These are phyloP conservation scores for Penicillium glabrum DNA, from an alignment of 2,329 filamentous ascomycete species.

Conservation along the genomic window DNA sequence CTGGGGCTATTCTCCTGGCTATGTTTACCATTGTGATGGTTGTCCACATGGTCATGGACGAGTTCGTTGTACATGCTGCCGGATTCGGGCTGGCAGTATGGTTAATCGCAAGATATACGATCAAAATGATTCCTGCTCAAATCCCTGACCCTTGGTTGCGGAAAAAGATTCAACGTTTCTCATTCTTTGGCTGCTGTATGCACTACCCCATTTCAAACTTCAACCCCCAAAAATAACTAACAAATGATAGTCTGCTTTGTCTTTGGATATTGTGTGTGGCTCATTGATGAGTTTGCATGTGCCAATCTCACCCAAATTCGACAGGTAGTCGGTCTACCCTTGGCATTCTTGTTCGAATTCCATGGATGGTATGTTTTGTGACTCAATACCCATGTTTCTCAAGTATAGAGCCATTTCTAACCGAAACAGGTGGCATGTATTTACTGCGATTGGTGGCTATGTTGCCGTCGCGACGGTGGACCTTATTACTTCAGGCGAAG, in stretches of 20 bases:
- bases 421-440: conserved; percentile 43
- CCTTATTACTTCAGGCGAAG: conserved; percentile 35
- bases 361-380: conserved; percentile 42
- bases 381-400: neutral
- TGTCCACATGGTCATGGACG: conserved; percentile 46
- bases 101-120: conserved; percentile 33
- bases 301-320: conserved; percentile 25
- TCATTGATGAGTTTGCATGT: conserved; percentile 42
- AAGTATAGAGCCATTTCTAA: neutral
- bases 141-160: conserved; percentile 27
- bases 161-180: conserved; percentile 19
- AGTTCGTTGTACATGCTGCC: conserved; percentile 42
- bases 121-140: conserved; percentile 34
- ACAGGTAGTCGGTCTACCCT: conserved; percentile 33
- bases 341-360: conserved; percentile 42
- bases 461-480: conserved; percentile 42
- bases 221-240: neutral
- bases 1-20: conserved; percentile 19
- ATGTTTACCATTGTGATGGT: conserved; percentile 39
- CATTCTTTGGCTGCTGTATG: conserved; percentile 25
- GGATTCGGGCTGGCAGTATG: conserved; percentile 38
- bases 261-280: conserved; percentile 43
- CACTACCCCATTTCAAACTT: neutral
- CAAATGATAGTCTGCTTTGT: conserved; percentile 31
- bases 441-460: conserved; percentile 46